Evolutionary conservation across 345 rosid species (phyloP).

Genomic region (Gossypium turneri): DNA sequence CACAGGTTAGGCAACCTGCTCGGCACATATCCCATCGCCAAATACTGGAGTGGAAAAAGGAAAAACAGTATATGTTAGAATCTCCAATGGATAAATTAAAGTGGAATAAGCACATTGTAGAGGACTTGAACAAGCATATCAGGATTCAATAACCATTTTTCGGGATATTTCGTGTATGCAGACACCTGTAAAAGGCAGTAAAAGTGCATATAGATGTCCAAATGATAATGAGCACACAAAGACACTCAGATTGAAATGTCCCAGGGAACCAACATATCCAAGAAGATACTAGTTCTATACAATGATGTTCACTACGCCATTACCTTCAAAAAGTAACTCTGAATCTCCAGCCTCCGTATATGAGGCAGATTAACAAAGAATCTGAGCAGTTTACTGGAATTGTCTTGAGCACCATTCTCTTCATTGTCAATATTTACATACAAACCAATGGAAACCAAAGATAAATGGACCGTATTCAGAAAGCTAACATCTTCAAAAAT

Average conservation of each 20-base stretch:
- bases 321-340: slow-evolving; percentile 70
- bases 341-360: slow-evolving; percentile 62
- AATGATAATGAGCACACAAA: neutral
- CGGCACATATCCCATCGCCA: slow-evolving; percentile 53
- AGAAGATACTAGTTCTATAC: neutral
- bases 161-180: neutral
- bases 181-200: neutral
- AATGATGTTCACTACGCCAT: neutral
- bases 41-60: slow-evolving; percentile 36
- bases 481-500: slow-evolving; percentile 51
- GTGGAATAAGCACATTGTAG: neutral
- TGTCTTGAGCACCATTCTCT: slow-evolving; percentile 19
- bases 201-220: neutral
- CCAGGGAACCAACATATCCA: neutral
- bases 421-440: slow-evolving; percentile 40
- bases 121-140: slow-evolving; percentile 1
- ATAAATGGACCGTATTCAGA: slow-evolving; percentile 39
- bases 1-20: slow-evolving; percentile 47
- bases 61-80: slow-evolving; percentile 17
- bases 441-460: slow-evolving; percentile 53
- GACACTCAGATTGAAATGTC: neutral
- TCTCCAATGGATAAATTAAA: slow-evolving; percentile 3
- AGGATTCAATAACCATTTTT: neutral
- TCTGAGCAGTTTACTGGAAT: slow-evolving; percentile 48
- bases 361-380: slow-evolving; percentile 64